Conservation (phyloP, 495 filamentous ascomycete species). For the Trichoderma asperelloides region DNA sequence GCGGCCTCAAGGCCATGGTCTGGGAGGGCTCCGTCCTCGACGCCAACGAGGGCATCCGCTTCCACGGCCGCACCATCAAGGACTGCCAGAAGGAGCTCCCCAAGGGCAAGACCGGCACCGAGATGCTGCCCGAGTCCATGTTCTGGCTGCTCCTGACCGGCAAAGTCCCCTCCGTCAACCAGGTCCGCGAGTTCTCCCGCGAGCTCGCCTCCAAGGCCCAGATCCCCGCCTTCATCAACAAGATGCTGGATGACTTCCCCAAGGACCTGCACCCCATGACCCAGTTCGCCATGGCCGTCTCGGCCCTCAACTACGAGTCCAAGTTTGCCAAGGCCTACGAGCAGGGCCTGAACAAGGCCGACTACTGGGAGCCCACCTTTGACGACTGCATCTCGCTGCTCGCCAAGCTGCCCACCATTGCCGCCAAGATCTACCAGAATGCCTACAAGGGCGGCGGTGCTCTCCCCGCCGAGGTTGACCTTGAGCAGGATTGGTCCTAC, state of each 20-base stretch:
- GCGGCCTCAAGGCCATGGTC: constrained; percentile 92
- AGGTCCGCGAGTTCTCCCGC: constrained; percentile 71
- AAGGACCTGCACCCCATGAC: constrained; percentile 92
- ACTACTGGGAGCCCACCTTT: constrained; percentile 98
- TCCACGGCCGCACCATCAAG: constrained; percentile 96
- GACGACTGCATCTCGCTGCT: constrained; percentile 91
- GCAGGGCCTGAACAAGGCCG: constrained; percentile 78
- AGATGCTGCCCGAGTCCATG: constrained; percentile 99
- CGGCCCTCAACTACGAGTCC: constrained; percentile 84
- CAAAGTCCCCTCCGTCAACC: constrained; percentile 71
- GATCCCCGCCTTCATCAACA: constrained; percentile 75
- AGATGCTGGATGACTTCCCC: constrained; percentile 87
- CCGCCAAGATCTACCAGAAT: constrained; percentile 94
- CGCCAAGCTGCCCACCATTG: constrained; percentile 93
- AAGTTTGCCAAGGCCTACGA: constrained; percentile 90
- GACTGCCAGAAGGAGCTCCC: constrained; percentile 92
- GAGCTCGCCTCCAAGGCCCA: constrained; percentile 79
- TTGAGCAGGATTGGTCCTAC: constrained; percentile 89
- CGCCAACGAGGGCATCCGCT: constrained; percentile 93
- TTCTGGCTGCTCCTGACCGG: constrained; percentile 98
- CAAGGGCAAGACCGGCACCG: constrained; percentile 86
- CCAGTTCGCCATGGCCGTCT: constrained; percentile 89
- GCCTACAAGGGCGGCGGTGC: constrained; percentile 67
- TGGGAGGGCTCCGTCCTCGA: constrained; percentile 99
- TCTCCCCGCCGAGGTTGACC: constrained; percentile 68